A percentile compares a stretch with the other conserved stretches of the same genome.
Conservation (phyloP, 2,329 filamentous ascomycete species). For the Macrophomina tecta region DNA sequence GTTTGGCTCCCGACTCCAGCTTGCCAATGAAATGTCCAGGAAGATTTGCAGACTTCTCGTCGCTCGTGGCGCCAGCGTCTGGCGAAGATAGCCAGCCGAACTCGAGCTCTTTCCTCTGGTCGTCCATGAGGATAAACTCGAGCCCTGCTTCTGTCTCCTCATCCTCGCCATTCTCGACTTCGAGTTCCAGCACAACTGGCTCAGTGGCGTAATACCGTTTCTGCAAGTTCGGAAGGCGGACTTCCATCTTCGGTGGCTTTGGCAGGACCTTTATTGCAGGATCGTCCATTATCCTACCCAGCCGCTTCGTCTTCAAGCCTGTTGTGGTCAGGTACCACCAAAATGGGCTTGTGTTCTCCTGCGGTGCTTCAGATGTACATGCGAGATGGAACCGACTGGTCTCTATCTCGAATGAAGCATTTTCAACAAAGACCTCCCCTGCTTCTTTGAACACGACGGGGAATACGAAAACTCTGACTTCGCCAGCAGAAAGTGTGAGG, state of each 20-base stretch:
- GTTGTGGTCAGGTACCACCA: constrained; percentile 44
- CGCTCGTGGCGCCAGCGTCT: constrained; percentile 28
- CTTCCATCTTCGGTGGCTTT: constrained; percentile 88
- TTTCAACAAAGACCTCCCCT: constrained; percentile 73
- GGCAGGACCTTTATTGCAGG: constrained; percentile 75
- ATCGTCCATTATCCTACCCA: constrained; percentile 44
- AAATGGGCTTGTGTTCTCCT: constrained; percentile 34
- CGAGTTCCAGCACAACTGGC: constrained; percentile 69
- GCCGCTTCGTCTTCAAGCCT: constrained; percentile 37
- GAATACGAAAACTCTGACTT: constrained; percentile 74
- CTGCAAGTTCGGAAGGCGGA: constrained; percentile 67
- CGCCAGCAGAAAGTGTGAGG: constrained; percentile 69
- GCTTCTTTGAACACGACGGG: constrained; percentile 78
- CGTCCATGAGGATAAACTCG: constrained; percentile 70
- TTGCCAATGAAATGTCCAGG: constrained; percentile 46
- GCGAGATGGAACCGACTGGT: constrained; percentile 71
- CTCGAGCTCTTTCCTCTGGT: constrained; percentile 52
- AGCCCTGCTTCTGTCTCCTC: constrained; percentile 75
- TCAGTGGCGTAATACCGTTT: constrained; percentile 89
- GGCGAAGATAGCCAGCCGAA: constrained; percentile 55
- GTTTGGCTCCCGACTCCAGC: constrained; percentile 40
- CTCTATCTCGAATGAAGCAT: constrained; percentile 67
- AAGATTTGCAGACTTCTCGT: constrained; percentile 39
- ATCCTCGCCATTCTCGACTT: constrained; percentile 82
- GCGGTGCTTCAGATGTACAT: constrained; percentile 62